phyloP scores from a whole-genome alignment of 2,329 filamentous ascomycete species.

The Epicoccum sorghinum region DNA sequence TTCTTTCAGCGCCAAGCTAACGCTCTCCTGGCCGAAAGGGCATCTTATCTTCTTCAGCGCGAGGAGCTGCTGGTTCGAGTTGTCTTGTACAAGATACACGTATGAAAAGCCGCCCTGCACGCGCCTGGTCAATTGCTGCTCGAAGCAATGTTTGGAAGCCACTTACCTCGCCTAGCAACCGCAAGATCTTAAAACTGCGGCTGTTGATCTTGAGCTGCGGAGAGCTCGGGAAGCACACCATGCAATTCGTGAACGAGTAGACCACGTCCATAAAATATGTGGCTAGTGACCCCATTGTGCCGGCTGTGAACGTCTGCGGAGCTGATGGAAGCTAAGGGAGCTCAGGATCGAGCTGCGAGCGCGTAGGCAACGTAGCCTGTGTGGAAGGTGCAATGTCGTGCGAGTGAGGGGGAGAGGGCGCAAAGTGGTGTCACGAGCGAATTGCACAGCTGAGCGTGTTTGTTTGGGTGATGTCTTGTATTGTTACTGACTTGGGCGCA shows the following conservation, averaged over 20 bases:
- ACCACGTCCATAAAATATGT: conserved; percentile 82
- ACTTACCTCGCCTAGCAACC: conserved; percentile 85
- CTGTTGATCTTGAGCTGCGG: conserved; percentile 95
- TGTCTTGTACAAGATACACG: conserved; percentile 97
- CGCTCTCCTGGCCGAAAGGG: conserved; percentile 95
- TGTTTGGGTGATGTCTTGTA: conserved; percentile 11
- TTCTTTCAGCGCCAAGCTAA: conserved; percentile 92
- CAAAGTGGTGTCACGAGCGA: neutral
- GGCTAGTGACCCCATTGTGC: conserved; percentile 44
- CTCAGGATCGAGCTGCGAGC: conserved; percentile 20
- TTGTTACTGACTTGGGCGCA: conserved; percentile 11
- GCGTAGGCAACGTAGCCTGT: conserved; percentile 9
- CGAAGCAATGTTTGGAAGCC: neutral
- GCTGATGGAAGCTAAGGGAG: conserved; percentile 25
- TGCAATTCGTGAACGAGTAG: conserved; percentile 91
- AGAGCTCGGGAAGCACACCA: conserved; percentile 94
- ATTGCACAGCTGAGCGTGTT: neutral
- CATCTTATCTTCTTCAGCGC: conserved; percentile 99
- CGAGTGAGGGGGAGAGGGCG: conserved; percentile 1
- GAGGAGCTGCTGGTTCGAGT: conserved; percentile 79
- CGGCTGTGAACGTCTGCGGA: conserved; percentile 15
- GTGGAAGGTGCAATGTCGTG: neutral
- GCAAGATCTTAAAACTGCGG: conserved; percentile 93
- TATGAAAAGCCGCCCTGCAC: conserved; percentile 92
- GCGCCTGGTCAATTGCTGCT: conserved; percentile 4